Percentiles rank a stretch among this genome's conserved stretches.
Evolutionary conservation across 352 stramenopile genomes (phyloP).

Genomic region (Phytopythium sindhum): DNA sequence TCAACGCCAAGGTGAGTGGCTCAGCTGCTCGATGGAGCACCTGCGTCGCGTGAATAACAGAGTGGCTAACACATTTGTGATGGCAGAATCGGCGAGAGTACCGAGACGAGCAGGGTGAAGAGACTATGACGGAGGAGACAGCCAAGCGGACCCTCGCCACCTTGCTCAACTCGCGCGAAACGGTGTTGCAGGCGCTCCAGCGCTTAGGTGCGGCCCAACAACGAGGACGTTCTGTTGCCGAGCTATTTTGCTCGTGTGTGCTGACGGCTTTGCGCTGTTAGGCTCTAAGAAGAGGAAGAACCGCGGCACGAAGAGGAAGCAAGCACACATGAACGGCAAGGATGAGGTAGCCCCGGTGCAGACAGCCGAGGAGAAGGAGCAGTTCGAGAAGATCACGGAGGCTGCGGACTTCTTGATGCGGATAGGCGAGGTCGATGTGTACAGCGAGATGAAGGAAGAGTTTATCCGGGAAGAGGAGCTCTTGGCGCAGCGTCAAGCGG

Average conservation of each 20-base stretch:
- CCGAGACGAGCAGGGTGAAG: constrained; percentile 46
- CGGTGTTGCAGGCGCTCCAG: constrained; percentile 70
- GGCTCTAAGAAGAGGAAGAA: constrained; percentile 51
- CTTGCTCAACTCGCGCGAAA: constrained; percentile 69
- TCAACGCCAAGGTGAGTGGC: constrained; percentile 41
- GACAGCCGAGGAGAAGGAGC: constrained; percentile 65
- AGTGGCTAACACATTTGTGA: background rate
- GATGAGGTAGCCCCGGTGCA: constrained; percentile 26
- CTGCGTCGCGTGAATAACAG: background rate
- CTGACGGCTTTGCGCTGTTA: background rate
- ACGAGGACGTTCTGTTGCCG: background rate
- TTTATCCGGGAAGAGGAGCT: constrained; percentile 66
- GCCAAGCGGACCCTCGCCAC: constrained; percentile 52
- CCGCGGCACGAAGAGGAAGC: constrained; percentile 56
- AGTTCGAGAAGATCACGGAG: constrained; percentile 80
- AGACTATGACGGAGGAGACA: constrained; percentile 54
- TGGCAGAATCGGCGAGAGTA: constrained; percentile 45
- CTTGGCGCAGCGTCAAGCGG: constrained; percentile 35
- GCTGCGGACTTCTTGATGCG: constrained; percentile 79
- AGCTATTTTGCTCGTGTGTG: background rate
- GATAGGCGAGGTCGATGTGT: constrained; percentile 73
- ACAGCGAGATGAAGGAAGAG: constrained; percentile 79
- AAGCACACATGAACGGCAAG: constrained; percentile 20
- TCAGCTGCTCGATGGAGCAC: background rate
- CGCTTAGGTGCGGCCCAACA: constrained; percentile 32